These are phyloP conservation scores for Pestalotiopsis sp. DNA, from an alignment of 2,329 filamentous ascomycete species.

Conservation along the genomic window DNA sequence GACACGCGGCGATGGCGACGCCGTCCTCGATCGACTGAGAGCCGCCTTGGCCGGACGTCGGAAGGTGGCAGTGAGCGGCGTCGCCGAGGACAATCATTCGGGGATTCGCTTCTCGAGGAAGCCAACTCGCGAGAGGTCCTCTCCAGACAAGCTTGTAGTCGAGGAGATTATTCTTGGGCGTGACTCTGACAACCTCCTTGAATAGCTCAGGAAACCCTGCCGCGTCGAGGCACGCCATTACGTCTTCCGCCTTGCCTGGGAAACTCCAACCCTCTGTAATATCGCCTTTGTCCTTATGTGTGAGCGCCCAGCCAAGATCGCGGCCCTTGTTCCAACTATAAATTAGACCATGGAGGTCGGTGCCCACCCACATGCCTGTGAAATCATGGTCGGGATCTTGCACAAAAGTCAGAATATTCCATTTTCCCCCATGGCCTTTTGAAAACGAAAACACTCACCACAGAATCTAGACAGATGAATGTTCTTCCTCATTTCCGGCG, in stretches of 20 bases:
- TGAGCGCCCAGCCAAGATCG: conserved; percentile 16
- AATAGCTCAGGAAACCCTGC: conserved; percentile 32
- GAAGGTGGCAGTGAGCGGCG: conserved; percentile 37
- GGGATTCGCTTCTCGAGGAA: conserved; percentile 24
- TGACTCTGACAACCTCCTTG: conserved; percentile 32
- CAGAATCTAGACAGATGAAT: not conserved
- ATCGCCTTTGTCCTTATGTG: conserved; percentile 40
- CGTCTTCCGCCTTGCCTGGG: conserved; percentile 39
- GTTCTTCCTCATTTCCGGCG: not conserved
- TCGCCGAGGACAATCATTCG: conserved; percentile 36
- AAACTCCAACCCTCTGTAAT: conserved; percentile 45
- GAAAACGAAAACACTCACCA: not conserved
- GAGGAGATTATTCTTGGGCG: conserved; percentile 13
- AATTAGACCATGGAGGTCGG: conserved; percentile 5
- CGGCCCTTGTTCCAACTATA: conserved; percentile 8
- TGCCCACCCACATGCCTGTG: conserved; percentile 8
- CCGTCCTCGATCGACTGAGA: conserved; percentile 38
- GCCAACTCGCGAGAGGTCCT: conserved; percentile 26
- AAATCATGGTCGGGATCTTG: conserved; percentile 8
- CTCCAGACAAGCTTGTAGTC: conserved; percentile 27
- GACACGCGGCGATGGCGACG: conserved; percentile 32
- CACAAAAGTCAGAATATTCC: not conserved
- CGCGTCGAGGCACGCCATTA: conserved; percentile 33
- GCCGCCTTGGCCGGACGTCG: conserved; percentile 35
- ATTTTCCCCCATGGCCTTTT: no score